phyloP scores from a whole-genome alignment of 345 rosid genomes.

The Eucalyptus sp. region DNA sequence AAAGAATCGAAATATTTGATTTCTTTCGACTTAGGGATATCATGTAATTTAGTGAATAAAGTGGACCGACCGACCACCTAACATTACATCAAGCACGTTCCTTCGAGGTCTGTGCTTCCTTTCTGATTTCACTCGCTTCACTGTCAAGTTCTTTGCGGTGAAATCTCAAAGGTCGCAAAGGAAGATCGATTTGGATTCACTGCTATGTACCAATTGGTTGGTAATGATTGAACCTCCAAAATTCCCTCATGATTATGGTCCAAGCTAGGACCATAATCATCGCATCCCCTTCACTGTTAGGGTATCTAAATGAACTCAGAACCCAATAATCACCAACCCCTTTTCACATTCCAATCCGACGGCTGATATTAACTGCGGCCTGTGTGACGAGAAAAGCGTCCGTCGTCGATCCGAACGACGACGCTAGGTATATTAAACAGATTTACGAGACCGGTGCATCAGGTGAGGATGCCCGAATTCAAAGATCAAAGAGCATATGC shows the following conservation, averaged over 20 bases:
- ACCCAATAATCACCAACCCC: not conserved
- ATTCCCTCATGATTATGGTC: not conserved
- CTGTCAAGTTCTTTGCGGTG: not conserved
- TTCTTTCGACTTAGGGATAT: not conserved
- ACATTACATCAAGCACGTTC: not conserved
- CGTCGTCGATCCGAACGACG: not conserved
- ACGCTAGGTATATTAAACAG: not conserved
- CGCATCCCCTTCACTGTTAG: constrained; percentile 2
- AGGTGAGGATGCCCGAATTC: not conserved
- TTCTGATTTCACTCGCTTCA: not conserved
- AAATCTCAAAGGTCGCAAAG: not conserved
- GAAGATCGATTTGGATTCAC: not conserved
- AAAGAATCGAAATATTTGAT: not conserved
- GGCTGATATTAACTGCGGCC: not conserved
- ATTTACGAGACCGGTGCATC: not conserved
- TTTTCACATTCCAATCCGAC: not conserved
- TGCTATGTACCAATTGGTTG: not conserved
- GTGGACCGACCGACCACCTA: not conserved
- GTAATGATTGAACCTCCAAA: not conserved
- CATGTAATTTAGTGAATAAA: not conserved
- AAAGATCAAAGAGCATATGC: not conserved
- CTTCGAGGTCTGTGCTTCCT: not conserved
- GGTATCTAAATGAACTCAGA: not conserved
- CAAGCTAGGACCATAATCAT: not conserved
- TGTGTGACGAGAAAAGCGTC: not conserved